Evolutionary conservation across 2,329 filamentous ascomycete genomes (phyloP), one percentile per base, ranked within the genome.

Genomic region (Leptoxyphium fumago): DNA sequence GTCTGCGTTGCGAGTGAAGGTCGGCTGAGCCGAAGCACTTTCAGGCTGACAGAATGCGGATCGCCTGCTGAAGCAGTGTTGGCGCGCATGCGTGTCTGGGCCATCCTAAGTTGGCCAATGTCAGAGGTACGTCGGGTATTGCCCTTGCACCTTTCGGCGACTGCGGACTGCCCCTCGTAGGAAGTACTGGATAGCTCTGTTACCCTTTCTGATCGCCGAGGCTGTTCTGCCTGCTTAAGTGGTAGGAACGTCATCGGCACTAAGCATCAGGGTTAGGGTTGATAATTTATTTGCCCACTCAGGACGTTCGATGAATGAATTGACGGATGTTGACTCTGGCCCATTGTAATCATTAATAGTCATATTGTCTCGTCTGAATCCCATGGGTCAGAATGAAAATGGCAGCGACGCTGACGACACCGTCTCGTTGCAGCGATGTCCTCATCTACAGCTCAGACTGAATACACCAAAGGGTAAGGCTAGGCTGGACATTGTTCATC

Each of bases 41-140:
- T 91, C 40, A 96, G 68, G 48, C 94, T 88, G 50, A 85, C 72
- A 13, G 81, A 77, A 63, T 96, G 91, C 0, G 89, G 84, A 5
- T 59, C 59, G 38, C 46, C 49, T 32, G 47, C 62, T 64, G 39
- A 63, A 49, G 39, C 61, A 10, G 60, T 61, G 47, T 56, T 55
- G 7, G 63, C 64, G 41, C 61, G 59, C 15, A 57, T 57, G 41
- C 64, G 60, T 43, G 62, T 58, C 48, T 64, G 63, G 42, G 62
- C 59, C 62, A 65, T 64, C 32, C 11, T 26, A 26, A 26, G 21
- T 26, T 26, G 21, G 21, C 21, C 21, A 26, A 26, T 26, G 3
- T 26, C 21, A 26, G 21, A 26, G 21, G 21, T 26, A 26, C 21
- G 21, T 26, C 21, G 4, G 21, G 21, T 26, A 26, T 26, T 26